A percentile compares a stretch with the other conserved stretches of the same genome.
phyloP scores from a whole-genome alignment of 441 rosid genomes.

The Populus tomentosa region DNA sequence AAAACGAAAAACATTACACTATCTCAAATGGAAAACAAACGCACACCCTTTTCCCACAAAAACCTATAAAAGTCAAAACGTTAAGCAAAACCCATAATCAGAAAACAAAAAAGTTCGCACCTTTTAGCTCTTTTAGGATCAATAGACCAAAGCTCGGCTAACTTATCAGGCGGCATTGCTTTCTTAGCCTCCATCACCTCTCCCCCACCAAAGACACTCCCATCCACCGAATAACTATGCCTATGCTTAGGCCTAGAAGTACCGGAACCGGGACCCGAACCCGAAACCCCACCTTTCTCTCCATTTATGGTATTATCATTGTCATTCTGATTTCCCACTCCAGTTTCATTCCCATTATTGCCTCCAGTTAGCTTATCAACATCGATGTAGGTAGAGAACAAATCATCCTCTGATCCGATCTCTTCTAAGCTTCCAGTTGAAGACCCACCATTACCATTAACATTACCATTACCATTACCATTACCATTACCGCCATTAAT shows the following conservation, averaged over 20 bases:
- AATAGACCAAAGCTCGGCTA: conserved; percentile 71
- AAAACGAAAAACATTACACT: background rate
- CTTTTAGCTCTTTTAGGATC: conserved; percentile 91
- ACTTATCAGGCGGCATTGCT: conserved; percentile 78
- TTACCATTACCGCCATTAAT: conserved; percentile 12
- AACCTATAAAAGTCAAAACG: background rate
- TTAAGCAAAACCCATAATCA: background rate
- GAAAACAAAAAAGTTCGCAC: conserved; percentile 19
- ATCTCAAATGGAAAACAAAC: background rate
- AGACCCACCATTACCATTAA: conserved; percentile 1
- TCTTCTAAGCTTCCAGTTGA: conserved; percentile 53
- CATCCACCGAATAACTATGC: conserved; percentile 65
- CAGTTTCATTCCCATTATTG: conserved; percentile 19
- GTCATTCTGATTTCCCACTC: conserved; percentile 6
- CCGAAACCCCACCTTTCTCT: background rate
- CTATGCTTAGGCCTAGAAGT: conserved; percentile 44
- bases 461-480: background rate
- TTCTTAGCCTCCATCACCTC: conserved; percentile 69
- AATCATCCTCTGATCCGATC: conserved; percentile 69
- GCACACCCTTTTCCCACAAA: background rate
- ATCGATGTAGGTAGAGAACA: conserved; percentile 77
- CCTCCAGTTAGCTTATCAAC: conserved; percentile 54
- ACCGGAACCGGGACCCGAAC: background rate
- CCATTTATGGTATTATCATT: background rate
- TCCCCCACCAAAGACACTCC: conserved; percentile 28